Evolutionary conservation across 2,329 filamentous ascomycete species (phyloP).

Genomic region (Cercospora sojina): DNA sequence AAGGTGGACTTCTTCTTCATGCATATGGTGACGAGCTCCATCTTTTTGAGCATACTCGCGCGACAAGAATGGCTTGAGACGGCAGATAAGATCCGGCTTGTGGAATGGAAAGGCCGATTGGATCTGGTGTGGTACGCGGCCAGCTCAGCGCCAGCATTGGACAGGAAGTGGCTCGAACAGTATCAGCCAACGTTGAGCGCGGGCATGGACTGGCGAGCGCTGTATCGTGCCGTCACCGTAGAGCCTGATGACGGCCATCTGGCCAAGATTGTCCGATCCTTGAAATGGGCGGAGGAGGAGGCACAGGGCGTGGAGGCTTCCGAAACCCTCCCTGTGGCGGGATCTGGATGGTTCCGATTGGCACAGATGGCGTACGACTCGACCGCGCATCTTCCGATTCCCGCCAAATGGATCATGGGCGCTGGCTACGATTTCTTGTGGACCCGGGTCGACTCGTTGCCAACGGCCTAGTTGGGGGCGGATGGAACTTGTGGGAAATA

Average conservation of each 20-base stretch:
- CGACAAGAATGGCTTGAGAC: slow-evolving; percentile 38
- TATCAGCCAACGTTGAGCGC: neutral
- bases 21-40: slow-evolving; percentile 39
- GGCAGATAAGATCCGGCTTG: slow-evolving; percentile 31
- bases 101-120: slow-evolving; percentile 32
- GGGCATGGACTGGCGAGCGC: neutral
- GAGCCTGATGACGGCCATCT: neutral
- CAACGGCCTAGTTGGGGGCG: neutral
- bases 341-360: neutral
- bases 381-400: neutral
- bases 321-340: neutral
- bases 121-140: slow-evolving; percentile 32
- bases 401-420: slow-evolving; percentile 1
- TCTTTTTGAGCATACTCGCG: slow-evolving; percentile 37
- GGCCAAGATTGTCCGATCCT: neutral
- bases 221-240: neutral
- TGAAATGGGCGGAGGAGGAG: neutral
- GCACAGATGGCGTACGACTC: slow-evolving; percentile 3
- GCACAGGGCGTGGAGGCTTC: neutral
- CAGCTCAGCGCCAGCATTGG: slow-evolving; percentile 59
- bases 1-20: slow-evolving; percentile 36
- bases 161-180: slow-evolving; percentile 45
- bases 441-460: neutral
- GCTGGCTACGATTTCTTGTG: neutral
- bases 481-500: neutral